These are phyloP conservation scores for Lachancea sp. DNA, from an alignment of 805 yeast genomes.

Conservation along the genomic window DNA sequence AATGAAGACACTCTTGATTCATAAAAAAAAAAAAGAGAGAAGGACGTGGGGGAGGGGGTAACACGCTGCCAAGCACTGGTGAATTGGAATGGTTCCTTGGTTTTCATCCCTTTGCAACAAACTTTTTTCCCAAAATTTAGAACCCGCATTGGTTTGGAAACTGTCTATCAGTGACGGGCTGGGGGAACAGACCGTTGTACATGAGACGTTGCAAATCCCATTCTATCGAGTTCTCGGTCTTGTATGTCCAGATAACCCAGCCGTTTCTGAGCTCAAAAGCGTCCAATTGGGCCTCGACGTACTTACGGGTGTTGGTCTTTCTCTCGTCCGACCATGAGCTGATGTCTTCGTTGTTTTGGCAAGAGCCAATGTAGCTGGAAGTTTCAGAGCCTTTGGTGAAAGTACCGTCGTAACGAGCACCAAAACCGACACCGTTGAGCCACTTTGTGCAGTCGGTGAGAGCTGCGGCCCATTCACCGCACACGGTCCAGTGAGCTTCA, in stretches of 20 bases:
- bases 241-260: conserved; percentile 94
- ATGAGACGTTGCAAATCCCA: conserved; percentile 74
- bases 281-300: conserved; percentile 85
- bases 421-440: conserved; percentile 82
- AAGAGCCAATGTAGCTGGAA: conserved; percentile 48
- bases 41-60: too few relatives aligned
- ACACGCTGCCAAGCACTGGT: too few relatives aligned
- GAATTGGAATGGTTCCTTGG: too few relatives aligned
- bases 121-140: too few relatives aligned
- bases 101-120: too few relatives aligned
- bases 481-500: conserved; percentile 67
- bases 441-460: conserved; percentile 84
- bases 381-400: conserved; percentile 32
- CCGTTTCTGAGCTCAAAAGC: conserved; percentile 71
- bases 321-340: conserved; percentile 54
- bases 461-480: conserved; percentile 91
- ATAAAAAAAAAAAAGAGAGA: too few relatives aligned
- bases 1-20: neutral
- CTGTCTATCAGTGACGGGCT: conserved; percentile 63
- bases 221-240: conserved; percentile 74
- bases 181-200: conserved; percentile 63
- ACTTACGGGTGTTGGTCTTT: conserved; percentile 54
- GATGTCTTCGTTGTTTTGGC: conserved; percentile 45
- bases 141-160: conserved; percentile 62
- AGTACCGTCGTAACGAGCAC: conserved; percentile 73